Conservation (phyloP, 2,329 filamentous ascomycete species). For the Pseudogymnoascus sp. region DNA sequence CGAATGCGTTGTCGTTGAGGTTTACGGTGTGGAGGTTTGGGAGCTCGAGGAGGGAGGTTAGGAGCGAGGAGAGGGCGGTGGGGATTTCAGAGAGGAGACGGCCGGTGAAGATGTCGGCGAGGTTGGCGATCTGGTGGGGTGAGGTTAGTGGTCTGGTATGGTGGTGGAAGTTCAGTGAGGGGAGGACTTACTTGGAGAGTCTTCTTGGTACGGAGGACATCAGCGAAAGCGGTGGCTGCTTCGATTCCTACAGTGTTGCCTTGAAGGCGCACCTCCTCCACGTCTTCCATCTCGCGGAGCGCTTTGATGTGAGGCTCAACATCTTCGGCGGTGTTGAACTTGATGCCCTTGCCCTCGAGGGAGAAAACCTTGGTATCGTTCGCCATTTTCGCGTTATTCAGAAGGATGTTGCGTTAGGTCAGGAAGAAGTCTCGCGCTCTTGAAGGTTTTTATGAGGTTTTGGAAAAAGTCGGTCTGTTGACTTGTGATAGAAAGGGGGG, state of each 20-base stretch:
- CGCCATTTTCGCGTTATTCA: constrained; percentile 35
- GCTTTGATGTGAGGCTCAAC: constrained; percentile 74
- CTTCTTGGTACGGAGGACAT: constrained; percentile 77
- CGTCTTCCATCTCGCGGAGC: constrained; percentile 60
- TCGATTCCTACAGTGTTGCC: constrained; percentile 91
- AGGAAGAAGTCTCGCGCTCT: constrained; percentile 1
- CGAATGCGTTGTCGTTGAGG: constrained; percentile 96
- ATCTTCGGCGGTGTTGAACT: constrained; percentile 82
- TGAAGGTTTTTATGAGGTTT: neutral
- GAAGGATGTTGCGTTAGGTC: neutral
- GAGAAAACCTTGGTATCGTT: constrained; percentile 64
- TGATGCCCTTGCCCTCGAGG: constrained; percentile 82
- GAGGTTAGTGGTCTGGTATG: neutral
- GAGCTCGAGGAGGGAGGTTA: constrained; percentile 78
- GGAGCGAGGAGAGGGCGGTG: constrained; percentile 72
- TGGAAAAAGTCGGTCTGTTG: constrained; percentile 6
- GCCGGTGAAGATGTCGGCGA: constrained; percentile 96
- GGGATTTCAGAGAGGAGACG: constrained; percentile 91
- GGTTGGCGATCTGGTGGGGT: constrained; percentile 59
- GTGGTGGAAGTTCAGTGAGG: constrained; percentile 11
- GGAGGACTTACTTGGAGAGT: constrained; percentile 54
- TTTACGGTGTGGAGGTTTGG: constrained; percentile 85
- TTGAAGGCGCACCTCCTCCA: constrained; percentile 77
- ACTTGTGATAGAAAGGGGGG: constrained; percentile 7
- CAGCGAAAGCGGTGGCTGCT: constrained; percentile 75